These are phyloP conservation scores for Ziziphus jujuba DNA, from an alignment of 306 rosid genomes.

Conservation along the genomic window DNA sequence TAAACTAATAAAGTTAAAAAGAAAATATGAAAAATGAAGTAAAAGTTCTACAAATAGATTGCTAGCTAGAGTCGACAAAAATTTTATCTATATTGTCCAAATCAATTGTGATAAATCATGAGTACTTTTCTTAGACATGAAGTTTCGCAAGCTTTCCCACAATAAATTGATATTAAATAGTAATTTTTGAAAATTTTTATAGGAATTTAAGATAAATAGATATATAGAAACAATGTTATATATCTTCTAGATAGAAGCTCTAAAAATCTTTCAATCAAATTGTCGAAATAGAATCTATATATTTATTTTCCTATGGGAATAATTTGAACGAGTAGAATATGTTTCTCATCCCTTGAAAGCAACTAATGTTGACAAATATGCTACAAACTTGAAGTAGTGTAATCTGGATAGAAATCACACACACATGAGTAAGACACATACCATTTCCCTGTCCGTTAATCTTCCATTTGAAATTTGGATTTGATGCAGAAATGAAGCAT, in stretches of 20 bases:
- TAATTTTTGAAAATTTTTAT: not conserved
- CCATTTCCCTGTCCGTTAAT: slow-evolving; percentile 87
- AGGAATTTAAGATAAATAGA: not conserved
- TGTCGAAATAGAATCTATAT: too few species aligned
- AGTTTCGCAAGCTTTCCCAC: not conserved
- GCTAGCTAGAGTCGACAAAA: not conserved
- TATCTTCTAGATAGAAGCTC: not conserved
- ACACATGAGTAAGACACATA: slow-evolving; percentile 38
- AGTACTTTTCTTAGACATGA: too few species aligned
- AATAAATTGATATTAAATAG: not conserved
- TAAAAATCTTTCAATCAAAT: not conserved
- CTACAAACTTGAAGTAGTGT: not conserved
- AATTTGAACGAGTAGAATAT: not conserved
- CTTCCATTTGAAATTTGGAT: slow-evolving; percentile 43
- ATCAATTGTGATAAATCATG: not conserved
- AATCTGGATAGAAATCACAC: not conserved
- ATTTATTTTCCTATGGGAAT: not conserved
- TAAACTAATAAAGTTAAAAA: slow-evolving; percentile 2
- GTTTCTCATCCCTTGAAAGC: not conserved
- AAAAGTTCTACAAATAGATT: not conserved
- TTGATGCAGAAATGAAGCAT: slow-evolving; percentile 31
- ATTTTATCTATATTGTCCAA: not conserved
- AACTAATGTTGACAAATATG: not conserved
- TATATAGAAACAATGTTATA: not conserved
- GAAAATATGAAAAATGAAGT: not conserved